Base-by-base conservation (phyloP, 2,329 filamentous ascomycete species). In the Fusarium mundagurra region DNA sequence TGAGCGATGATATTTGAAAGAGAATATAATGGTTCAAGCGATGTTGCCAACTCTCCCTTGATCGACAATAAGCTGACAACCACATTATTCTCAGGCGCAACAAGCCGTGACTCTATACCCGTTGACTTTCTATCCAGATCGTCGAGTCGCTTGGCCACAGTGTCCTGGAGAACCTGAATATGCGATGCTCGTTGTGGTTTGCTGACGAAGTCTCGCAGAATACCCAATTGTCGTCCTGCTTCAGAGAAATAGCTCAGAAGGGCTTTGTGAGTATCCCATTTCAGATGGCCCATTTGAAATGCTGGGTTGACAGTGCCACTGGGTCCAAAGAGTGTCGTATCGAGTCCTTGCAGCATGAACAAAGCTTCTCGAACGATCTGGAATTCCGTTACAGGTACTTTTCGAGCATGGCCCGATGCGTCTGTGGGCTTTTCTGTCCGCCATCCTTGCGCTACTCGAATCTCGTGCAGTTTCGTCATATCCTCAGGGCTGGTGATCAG, bases 321-420 rank as follows among this genome's bases (percentile, higher is more conserved):
- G 8, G 75, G 29, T 64, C 83, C 84, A 77, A 95, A 98, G 3
- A 98, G 79, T 4, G 91, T 92, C 6, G 93, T 96, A 11, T 91
- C 88, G 8, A 96, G 84, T 2, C 95, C 95, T 61, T 91, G 89
- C 0, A 98, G 87, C 94, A 98, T 97, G 77, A 94, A 96, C 1
- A 98, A 85, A 1, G 91, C 89, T 61, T 98, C 95, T 54, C 94
- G 90, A 33, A 95, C 84, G 17, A 92, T 85, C 72, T 95, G 91
- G 3, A 93, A 85, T 80, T 98, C 95, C 0, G 92, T 89, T 11
- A 96, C 85, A 4, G 82, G 77, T 2, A 85, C 80, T 64, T 86
- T 87, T 38, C 81, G 82, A 2, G 81, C 69, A 39, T 77, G 79
- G 0, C 80, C 81, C 16, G 77, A 69, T 8, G 79, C 57, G 27